Percentiles rank a stretch among this genome's conserved stretches.
These are phyloP conservation scores for Globisporangium cylindrosporum DNA, from an alignment of 352 stramenopile genomes.

Conservation along the genomic window DNA sequence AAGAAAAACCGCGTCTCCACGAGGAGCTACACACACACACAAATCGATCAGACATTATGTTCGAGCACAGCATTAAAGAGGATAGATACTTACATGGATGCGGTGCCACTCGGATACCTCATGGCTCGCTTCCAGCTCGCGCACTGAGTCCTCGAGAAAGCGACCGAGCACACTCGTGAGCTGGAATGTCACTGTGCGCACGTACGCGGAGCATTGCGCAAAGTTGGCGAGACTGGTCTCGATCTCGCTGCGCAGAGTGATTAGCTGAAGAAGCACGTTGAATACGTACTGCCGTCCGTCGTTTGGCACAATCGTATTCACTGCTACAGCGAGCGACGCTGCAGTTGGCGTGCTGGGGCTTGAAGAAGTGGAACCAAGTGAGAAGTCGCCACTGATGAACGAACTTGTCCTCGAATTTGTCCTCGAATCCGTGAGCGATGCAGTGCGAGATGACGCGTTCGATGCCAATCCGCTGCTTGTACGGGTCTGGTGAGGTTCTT, in stretches of 20 bases:
- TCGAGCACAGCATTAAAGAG: neutral
- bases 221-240: slow-evolving; percentile 65
- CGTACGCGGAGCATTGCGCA: slow-evolving; percentile 53
- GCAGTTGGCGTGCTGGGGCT: slow-evolving; percentile 18
- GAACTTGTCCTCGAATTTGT: slow-evolving; percentile 28
- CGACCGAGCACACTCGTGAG: slow-evolving; percentile 45
- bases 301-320: slow-evolving; percentile 27
- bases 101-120: slow-evolving; percentile 44
- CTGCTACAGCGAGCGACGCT: slow-evolving; percentile 18
- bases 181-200: slow-evolving; percentile 45
- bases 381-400: slow-evolving; percentile 23
- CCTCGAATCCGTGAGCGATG: slow-evolving; percentile 28
- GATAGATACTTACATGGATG: slow-evolving; percentile 49
- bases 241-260: slow-evolving; percentile 68
- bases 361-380: slow-evolving; percentile 9
- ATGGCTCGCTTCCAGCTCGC: slow-evolving; percentile 21
- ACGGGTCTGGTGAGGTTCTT: slow-evolving; percentile 42
- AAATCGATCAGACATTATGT: neutral
- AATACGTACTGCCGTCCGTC: slow-evolving; percentile 80
- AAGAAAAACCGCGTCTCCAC: slow-evolving; percentile 78
- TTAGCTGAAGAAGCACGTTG: slow-evolving; percentile 72
- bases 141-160: slow-evolving; percentile 41
- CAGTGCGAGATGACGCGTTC: slow-evolving; percentile 25
- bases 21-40: slow-evolving; percentile 35
- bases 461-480: slow-evolving; percentile 4